Base-by-base conservation (phyloP, 2,329 filamentous ascomycete genomes). In the Colletotrichum echinochloae region DNA sequence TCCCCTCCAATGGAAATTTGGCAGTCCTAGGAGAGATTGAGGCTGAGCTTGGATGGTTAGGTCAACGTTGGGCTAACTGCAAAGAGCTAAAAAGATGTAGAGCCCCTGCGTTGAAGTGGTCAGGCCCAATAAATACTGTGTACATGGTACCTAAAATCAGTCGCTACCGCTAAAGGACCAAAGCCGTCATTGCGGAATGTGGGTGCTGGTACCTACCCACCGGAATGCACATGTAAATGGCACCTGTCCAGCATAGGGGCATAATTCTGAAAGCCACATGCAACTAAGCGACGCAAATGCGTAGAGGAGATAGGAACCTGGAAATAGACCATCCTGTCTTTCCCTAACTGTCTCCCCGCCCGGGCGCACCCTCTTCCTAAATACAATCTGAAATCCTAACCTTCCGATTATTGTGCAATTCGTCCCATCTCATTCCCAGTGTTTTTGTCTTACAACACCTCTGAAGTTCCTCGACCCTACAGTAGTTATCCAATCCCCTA, bases 381-480 rank as follows among this genome's bases (percentile, higher is more conserved):
- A 14, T 60, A 30, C 57, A 35, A 18, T 30, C 33, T 61, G 46
- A 23, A 62, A 44, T 62, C n/a, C 26, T 11, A 54, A 33, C 48
- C 12, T 54, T 54, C 48, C 48, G 46, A 18, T 51, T 62, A 49
- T 66, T 61, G 41, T 35, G 30, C 63, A 26, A 66, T 28, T 61
- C 56, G 67, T 66, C 63, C 57, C 56, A 60, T 70, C 41, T 56
- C 28, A 52, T 61, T 56, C 63, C 63, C 55, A 8, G 62, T 67
- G 56, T 44, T 46, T 44, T 60, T 55, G n/a, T 41, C 49, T 60
- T 39, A 37, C 52, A 65, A 48, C 37, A 28, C 26, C 23, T 41
- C 44, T 28, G 14, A 26, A 30, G 28, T 62, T 56, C 26, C 3
- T n/a, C 54, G 33, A 35, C 11, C 35, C 16, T 23, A 56, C 20